Percentiles rank a stretch among this genome's conserved stretches.
These are phyloP conservation scores for Aspergillus sclerotioniger DNA, from an alignment of 495 filamentous ascomycete genomes.

Conservation along the genomic window DNA sequence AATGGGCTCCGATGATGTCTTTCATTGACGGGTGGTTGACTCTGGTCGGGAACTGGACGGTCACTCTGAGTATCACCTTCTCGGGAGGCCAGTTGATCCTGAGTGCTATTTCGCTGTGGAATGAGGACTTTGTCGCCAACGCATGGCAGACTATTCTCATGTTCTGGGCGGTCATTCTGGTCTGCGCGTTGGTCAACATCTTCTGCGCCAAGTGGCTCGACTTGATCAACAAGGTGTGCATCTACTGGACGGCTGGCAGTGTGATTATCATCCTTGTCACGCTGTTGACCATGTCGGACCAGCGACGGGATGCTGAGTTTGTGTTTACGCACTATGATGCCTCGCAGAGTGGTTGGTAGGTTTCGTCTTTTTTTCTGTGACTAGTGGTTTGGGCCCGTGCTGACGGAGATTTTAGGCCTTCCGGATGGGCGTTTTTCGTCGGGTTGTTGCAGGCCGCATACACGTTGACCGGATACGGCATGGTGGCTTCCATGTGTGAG, in stretches of 20 bases:
- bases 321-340: slow-evolving; percentile 65
- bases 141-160: slow-evolving; percentile 61
- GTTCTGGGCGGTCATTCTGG: slow-evolving; percentile 63
- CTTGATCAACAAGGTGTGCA: slow-evolving; percentile 66
- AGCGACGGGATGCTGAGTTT: slow-evolving; percentile 50
- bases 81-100: slow-evolving; percentile 59
- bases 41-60: slow-evolving; percentile 66
- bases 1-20: slow-evolving; percentile 61
- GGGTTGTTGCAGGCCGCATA: slow-evolving; percentile 61
- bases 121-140: slow-evolving; percentile 60
- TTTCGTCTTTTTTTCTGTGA: slow-evolving; percentile 7
- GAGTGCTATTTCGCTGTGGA: slow-evolving; percentile 59
- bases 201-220: slow-evolving; percentile 58
- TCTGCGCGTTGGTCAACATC: slow-evolving; percentile 57
- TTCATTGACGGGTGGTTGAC: slow-evolving; percentile 78
- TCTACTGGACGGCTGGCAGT: slow-evolving; percentile 62
- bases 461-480: slow-evolving; percentile 59
- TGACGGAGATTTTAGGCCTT: slow-evolving; percentile 35
- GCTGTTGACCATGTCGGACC: slow-evolving; percentile 56
- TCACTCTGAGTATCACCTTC: slow-evolving; percentile 50
- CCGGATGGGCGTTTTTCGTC: slow-evolving; percentile 62
- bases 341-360: slow-evolving; percentile 52
- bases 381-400: slow-evolving; percentile 5
- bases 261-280: slow-evolving; percentile 61
- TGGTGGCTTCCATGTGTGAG: slow-evolving; percentile 58